A percentile compares a stretch with the other conserved stretches of the same genome.
These are phyloP conservation scores for Brassica cretica DNA, from an alignment of 345 rosid species.

Conservation along the genomic window DNA sequence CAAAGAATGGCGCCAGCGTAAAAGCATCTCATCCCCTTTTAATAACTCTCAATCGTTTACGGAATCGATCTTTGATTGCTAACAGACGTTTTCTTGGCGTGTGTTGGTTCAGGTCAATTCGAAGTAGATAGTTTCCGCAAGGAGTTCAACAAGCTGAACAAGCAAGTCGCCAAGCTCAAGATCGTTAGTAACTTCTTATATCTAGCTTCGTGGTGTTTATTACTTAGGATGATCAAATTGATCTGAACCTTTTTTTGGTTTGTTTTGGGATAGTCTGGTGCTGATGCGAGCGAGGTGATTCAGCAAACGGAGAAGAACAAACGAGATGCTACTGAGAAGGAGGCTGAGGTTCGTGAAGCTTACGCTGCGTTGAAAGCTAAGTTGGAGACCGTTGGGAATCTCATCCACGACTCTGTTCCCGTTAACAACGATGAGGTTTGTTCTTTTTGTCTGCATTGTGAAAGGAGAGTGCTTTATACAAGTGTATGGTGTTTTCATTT, in stretches of 20 bases:
- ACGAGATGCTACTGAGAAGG: conserved; percentile 52
- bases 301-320: conserved; percentile 59
- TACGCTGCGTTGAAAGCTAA: conserved; percentile 54
- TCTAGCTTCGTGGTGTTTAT: neutral
- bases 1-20: conserved; percentile 81
- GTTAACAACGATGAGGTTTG: conserved; percentile 71
- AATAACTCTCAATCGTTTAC: too few relatives aligned
- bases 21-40: neutral
- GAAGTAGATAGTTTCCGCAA: conserved; percentile 66
- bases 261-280: conserved; percentile 14
- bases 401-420: conserved; percentile 89
- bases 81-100: neutral
- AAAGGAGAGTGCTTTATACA: neutral
- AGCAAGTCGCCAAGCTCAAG: conserved; percentile 68
- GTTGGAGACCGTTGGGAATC: conserved; percentile 72
- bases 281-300: conserved; percentile 45
- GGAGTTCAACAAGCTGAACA: conserved; percentile 70
- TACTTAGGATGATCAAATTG: neutral
- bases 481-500: neutral
- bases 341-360: conserved; percentile 66
- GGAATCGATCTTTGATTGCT: neutral
- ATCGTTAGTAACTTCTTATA: conserved; percentile 46
- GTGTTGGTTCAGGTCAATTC: conserved; percentile 55
- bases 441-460: neutral
- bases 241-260: neutral